Evolutionary conservation across 306 rosid genomes (phyloP), one percentile per base, ranked within the genome.

Genomic region (Cyamopsis tetragonoloba): DNA sequence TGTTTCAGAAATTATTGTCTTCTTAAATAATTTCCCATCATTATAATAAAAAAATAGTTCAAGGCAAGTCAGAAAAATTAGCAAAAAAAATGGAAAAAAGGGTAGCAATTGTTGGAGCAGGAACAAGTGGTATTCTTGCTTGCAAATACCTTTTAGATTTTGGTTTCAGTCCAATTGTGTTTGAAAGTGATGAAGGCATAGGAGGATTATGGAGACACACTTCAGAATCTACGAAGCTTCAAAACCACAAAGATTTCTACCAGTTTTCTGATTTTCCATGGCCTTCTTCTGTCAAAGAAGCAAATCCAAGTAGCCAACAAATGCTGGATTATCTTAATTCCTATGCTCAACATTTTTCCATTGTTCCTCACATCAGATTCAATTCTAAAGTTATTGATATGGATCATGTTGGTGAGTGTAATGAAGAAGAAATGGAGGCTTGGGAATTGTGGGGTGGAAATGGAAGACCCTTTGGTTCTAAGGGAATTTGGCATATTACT

Each of bases 191-290:
- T 7, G 78, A 82, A 24, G 66, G 19, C 8, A 11, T 77, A 2
- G 90, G 87, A 77, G 90, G 90, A 14, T 15, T 77, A 0, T 85
- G 85, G 87, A 75, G 74, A 28, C 80, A 68, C 17, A 79, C 87
- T 0, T 57, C 46, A 9, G 55, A 64, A n/a, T 57, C 87, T 13
- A 85, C 90, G 2, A 80, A 75, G 50, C 90, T 82, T 34, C 85
- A 85, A 50, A 80, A 57, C 47, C 17, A 31, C 34, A 80, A 10
- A 60, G 11, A 44, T 32, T 2, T 51, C 0, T 80, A 42, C 11
- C 61, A 53, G 3, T 82, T 85, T 62, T 37, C 74, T 0, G 87
- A 85, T 68, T 80, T 82, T 54, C 80, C 85, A 14, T 85, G 90
- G 90, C 80, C 74, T 41, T 77, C 85, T 76, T 74, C 74, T 0